A percentile compares a stretch with the other conserved stretches of the same genome.
These are phyloP conservation scores for Pseudonectria buxi DNA, from an alignment of 2,329 filamentous ascomycete genomes.

Conservation along the genomic window DNA sequence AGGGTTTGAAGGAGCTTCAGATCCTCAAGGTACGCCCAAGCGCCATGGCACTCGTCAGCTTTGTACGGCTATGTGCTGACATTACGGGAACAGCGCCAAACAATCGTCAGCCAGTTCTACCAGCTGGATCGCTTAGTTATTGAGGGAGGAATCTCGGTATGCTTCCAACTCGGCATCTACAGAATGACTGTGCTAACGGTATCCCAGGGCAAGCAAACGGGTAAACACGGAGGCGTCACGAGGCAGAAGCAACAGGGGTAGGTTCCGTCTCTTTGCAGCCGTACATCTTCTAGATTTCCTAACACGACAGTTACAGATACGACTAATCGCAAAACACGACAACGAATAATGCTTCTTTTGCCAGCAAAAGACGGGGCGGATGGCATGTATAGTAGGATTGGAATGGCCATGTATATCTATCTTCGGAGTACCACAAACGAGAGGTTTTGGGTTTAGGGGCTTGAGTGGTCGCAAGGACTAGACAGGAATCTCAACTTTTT, in stretches of 20 bases:
- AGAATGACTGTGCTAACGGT: constrained; percentile 8
- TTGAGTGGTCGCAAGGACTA: too few species aligned
- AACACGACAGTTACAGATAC: constrained; percentile 7
- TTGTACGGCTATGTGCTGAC: constrained; percentile 3
- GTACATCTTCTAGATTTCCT: too few species aligned
- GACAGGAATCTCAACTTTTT: too few species aligned
- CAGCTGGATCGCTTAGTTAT: constrained; percentile 87
- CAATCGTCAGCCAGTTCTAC: constrained; percentile 89
- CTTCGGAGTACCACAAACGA: constrained; percentile 13
- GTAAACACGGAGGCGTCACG: constrained; percentile 57
- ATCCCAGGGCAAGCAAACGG: constrained; percentile 61
- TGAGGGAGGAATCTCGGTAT: constrained; percentile 74
- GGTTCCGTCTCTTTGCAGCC: constrained; percentile 22
- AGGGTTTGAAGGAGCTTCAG: constrained; percentile 79
- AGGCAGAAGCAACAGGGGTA: constrained; percentile 77
- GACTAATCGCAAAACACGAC: constrained; percentile 7
- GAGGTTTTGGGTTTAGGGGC: constrained; percentile 7
- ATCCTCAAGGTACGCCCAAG: constrained; percentile 67
- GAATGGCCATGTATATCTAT: constrained; percentile 23
- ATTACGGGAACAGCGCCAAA: constrained; percentile 67
- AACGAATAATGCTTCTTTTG: too few species aligned
- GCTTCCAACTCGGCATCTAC: background rate
- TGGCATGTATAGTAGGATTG: constrained; percentile 20
- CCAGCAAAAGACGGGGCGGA: constrained; percentile 7
- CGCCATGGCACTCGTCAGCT: too few species aligned